Percentiles rank a stretch among this genome's conserved stretches.
phyloP scores from a whole-genome alignment of 495 filamentous ascomycete species.

The Penicillium soppii region DNA sequence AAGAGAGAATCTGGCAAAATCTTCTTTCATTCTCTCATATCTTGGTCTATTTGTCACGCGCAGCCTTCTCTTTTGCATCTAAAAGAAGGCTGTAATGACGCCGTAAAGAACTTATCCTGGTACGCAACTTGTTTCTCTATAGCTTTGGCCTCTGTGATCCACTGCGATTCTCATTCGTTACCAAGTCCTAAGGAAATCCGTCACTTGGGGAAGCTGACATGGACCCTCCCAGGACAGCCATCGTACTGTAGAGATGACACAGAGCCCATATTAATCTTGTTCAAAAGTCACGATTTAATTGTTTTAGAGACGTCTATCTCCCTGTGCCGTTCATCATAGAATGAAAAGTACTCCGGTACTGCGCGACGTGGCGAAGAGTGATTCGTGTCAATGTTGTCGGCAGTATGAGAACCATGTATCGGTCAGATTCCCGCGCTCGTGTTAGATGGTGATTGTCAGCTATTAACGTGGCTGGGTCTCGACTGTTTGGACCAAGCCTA shows the following conservation, averaged over 20 bases:
- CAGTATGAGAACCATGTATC: too few species aligned
- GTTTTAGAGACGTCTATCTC: too few species aligned
- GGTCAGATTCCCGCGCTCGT: too few species aligned
- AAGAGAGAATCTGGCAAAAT: conserved; percentile 8
- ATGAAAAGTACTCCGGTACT: too few species aligned
- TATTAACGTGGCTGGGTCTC: too few species aligned
- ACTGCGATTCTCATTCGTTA: conserved; percentile 1
- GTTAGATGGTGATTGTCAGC: too few species aligned
- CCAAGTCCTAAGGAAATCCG: conserved; percentile 1
- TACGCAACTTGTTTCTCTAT: conserved; percentile 1
- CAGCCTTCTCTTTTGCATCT: conserved; percentile 1
- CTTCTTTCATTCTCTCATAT: conserved; percentile 6
- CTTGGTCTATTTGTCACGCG: conserved; percentile 6
- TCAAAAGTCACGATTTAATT: too few species aligned
- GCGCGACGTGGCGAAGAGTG: too few species aligned
- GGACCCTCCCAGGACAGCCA: neutral
- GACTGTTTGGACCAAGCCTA: too few species aligned
- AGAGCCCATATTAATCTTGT: too few species aligned
- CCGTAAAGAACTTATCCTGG: neutral
- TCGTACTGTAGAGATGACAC: neutral
- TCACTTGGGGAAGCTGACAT: conserved; percentile 3
- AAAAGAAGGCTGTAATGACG: conserved; percentile 1
- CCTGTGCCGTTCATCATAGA: too few species aligned
- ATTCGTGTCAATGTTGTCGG: too few species aligned
- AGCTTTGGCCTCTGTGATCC: neutral